Base-by-base conservation (phyloP, 331 rosid species). In the Quercus phellos region DNA sequence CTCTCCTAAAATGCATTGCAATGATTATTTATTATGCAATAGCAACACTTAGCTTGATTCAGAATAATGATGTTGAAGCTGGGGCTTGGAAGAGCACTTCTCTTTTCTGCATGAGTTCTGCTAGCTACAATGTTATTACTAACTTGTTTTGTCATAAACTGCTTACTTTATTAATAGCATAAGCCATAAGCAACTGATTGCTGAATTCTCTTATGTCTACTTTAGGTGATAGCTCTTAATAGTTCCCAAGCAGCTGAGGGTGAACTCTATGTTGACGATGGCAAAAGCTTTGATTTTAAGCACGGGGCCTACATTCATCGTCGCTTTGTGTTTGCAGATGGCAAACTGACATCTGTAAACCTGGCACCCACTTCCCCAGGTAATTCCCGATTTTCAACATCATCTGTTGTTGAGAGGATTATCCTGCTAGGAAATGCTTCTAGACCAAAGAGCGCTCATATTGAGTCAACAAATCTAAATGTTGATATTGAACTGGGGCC, bases 221-320 rank as follows among this genome's bases (percentile, higher is more conserved):
- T 74, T 72, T 80, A 94, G 99, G 97, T 93, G 64, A 85, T 93
- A 51, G 98, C 93, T 74, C 88, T 91, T 67, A 93, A 93, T 84
- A 93, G 92, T 70, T 88, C 97, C 69, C 93, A 82, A 82, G 88
- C 74, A 81, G 98, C 98, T 9, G 98, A 93, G 79, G 98, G 98
- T 70, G 97, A 91, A 76, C 84, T 93, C 55, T 93, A 91, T 51
- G 72, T 88, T 34, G 98, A 93, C 59, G 97, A 93, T 38, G 98
- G 98, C 22, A 88, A 78, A 75, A 93, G 93, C 85, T 93, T 91
- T 16, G 83, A 80, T 50, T 93, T 90, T 80, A 80, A 83, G 74
- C 43, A 87, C 22, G 98, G 98, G 13, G 89, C 86, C 78, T 93
- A 86, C 78, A 90, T 91, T 82, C 98, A 93, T 73, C 93, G 97